Percentiles rank a stretch among this genome's conserved stretches.
Evolutionary conservation across 2,329 filamentous ascomycete genomes (phyloP).

Genomic region (Calonectria pseudoreteaudii): DNA sequence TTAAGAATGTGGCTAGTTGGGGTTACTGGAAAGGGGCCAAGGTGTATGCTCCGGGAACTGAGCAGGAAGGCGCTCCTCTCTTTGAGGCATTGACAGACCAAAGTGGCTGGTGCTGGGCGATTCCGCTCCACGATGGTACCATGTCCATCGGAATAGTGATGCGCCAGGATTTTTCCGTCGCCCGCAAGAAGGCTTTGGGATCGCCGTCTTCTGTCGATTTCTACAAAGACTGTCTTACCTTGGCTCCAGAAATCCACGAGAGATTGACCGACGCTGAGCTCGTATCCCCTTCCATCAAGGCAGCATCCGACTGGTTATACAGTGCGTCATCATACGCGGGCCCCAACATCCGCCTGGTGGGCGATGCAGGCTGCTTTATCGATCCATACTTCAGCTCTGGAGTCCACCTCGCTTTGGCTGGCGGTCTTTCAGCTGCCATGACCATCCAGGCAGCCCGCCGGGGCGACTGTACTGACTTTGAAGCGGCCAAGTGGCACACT

Average conservation of each 20-base stretch:
- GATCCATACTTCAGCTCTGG: conserved; percentile 62
- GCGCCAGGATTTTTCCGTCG: conserved; percentile 50
- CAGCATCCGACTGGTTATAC: conserved; percentile 62
- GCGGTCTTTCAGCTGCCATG: conserved; percentile 57
- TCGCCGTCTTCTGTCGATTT: conserved; percentile 41
- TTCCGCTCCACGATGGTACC: conserved; percentile 61
- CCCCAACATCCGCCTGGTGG: conserved; percentile 53
- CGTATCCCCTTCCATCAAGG: conserved; percentile 48
- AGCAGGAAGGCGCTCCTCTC: conserved; percentile 50
- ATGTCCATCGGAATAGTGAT: conserved; percentile 56
- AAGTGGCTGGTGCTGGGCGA: conserved; percentile 63
- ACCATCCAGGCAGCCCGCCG: conserved; percentile 54
- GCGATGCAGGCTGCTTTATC: conserved; percentile 62
- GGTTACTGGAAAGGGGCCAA: conserved; percentile 56
- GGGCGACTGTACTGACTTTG: conserved; percentile 52
- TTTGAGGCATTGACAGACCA: conserved; percentile 59
- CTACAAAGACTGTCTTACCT: conserved; percentile 49
- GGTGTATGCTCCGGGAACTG: conserved; percentile 48
- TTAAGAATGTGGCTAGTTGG: conserved; percentile 64
- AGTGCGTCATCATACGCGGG: conserved; percentile 55
- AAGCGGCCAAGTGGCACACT: conserved; percentile 54
- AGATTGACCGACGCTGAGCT: conserved; percentile 43
- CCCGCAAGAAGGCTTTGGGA: conserved; percentile 46
- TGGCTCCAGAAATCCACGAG: conserved; percentile 44
- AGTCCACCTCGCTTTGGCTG: conserved; percentile 56